Conservation (phyloP, 2,329 filamentous ascomycete genomes). For the Verticillium nubilum region DNA sequence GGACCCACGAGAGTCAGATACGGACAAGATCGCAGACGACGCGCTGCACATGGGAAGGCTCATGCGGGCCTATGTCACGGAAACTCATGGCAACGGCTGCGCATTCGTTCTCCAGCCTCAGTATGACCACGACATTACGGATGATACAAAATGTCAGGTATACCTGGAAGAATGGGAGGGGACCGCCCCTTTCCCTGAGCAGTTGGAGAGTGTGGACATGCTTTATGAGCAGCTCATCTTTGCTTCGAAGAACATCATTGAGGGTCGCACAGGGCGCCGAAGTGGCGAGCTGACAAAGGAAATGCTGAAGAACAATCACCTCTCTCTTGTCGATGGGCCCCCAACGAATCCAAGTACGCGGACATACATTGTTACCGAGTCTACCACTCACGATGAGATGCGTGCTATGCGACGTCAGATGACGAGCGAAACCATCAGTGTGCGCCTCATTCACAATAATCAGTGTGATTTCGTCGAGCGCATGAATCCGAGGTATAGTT, state of each 20-base stretch:
- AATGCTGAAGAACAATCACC: conserved; percentile 1
- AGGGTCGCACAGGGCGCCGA: not conserved
- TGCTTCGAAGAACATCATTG: not conserved
- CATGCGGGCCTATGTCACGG: not conserved
- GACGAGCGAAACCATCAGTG: conserved; percentile 12
- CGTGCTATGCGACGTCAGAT: conserved; percentile 18
- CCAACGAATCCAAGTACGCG: not conserved
- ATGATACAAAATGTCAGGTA: not conserved
- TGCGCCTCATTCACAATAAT: conserved; percentile 10
- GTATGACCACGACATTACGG: not conserved
- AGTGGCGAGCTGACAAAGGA: not conserved
- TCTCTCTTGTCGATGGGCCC: not conserved
- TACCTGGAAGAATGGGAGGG: not conserved
- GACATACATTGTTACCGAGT: conserved; percentile 10
- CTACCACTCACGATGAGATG: conserved; percentile 20
- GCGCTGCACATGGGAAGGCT: conserved; percentile 3
- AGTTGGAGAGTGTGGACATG: not conserved
- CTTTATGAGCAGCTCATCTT: not conserved
- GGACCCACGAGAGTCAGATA: not conserved
- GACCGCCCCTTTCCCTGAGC: not conserved
- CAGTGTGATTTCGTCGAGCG: conserved; percentile 1
- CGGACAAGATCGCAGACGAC: not conserved
- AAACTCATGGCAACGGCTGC: conserved; percentile 1
- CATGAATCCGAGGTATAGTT: not conserved
- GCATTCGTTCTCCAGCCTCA: conserved; percentile 10